These are phyloP conservation scores for Scheffersomyces cryptocercus DNA, from an alignment of 1,139 yeast species.

Conservation along the genomic window DNA sequence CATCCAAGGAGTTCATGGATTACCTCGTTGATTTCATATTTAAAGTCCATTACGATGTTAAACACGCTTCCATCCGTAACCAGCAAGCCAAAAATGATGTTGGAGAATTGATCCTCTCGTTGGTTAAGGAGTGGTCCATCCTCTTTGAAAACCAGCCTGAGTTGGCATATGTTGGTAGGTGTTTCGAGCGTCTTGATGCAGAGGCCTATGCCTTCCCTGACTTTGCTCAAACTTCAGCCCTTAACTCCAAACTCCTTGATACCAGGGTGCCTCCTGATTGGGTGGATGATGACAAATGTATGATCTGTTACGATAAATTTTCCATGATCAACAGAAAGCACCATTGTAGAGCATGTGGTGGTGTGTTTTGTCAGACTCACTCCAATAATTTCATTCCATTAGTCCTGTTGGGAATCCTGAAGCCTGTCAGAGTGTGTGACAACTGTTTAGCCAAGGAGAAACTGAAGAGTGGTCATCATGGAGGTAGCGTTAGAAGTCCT, in stretches of 20 bases:
- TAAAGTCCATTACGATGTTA: slow-evolving; percentile 37
- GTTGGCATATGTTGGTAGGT: slow-evolving; percentile 62
- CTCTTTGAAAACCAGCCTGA: slow-evolving; percentile 73
- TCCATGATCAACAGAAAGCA: slow-evolving; percentile 87
- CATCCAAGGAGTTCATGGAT: slow-evolving; percentile 87
- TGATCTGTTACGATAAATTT: slow-evolving; percentile 85
- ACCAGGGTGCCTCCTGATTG: slow-evolving; percentile 96
- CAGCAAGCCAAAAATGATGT: slow-evolving; percentile 57
- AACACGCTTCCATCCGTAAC: slow-evolving; percentile 26
- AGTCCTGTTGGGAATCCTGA: slow-evolving; percentile 82
- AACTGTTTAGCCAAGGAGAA: slow-evolving; percentile 69
- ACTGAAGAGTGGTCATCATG: slow-evolving; percentile 18
- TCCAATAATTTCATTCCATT: slow-evolving; percentile 70
- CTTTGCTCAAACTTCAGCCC: slow-evolving; percentile 27
- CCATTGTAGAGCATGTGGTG: slow-evolving; percentile 97
- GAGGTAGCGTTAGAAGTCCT: neutral
- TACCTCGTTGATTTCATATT: slow-evolving; percentile 52
- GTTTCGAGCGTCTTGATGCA: slow-evolving; percentile 57
- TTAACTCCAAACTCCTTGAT: slow-evolving; percentile 64
- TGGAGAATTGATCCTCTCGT: slow-evolving; percentile 57
- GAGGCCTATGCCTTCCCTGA: slow-evolving; percentile 74
- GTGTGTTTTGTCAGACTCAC: slow-evolving; percentile 85
- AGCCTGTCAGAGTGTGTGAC: slow-evolving; percentile 93
- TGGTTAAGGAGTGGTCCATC: slow-evolving; percentile 76
- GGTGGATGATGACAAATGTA: slow-evolving; percentile 94